phyloP scores from a whole-genome alignment of 139 green algal genomes.

The Coccomyxa sp. region DNA sequence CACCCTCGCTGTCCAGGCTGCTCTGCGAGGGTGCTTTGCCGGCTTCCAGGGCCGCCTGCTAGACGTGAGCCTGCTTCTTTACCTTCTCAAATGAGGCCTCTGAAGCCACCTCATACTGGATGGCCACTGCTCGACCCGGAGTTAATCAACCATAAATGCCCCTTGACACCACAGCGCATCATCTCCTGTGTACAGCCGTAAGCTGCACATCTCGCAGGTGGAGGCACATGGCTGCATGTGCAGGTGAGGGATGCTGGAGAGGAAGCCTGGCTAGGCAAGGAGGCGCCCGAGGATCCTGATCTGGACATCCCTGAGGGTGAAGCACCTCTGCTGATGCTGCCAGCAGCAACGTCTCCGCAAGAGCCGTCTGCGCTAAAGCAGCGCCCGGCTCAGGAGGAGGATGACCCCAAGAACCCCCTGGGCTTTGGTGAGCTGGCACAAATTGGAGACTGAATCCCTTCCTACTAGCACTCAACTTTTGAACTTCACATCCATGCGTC shows the following conservation, averaged over 20 bases:
- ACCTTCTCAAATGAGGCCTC: background rate
- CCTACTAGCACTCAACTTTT: too few species aligned
- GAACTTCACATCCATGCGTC: too few species aligned
- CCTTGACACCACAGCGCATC: background rate
- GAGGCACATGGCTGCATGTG: background rate
- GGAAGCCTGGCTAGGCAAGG: constrained; percentile 57
- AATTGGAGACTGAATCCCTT: too few species aligned
- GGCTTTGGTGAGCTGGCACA: too few species aligned
- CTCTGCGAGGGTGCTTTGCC: constrained; percentile 26
- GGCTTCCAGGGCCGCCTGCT: constrained; percentile 50
- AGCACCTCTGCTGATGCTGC: background rate
- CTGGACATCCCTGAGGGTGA: constrained; percentile 32
- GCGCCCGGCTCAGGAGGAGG: too few species aligned
- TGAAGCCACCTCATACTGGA: background rate
- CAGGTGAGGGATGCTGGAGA: constrained; percentile 50
- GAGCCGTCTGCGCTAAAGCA: too few species aligned
- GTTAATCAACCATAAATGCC: background rate
- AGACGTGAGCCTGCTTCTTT: constrained; percentile 24
- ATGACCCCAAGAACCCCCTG: too few species aligned
- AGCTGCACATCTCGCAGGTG: too few species aligned
- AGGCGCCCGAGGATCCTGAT: constrained; percentile 37
- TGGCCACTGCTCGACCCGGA: background rate
- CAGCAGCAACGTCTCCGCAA: background rate
- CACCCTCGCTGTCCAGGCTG: constrained; percentile 35
- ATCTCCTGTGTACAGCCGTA: background rate